Conservation (phyloP, 2,329 filamentous ascomycete genomes). For the Fusarium praegraminearum region DNA sequence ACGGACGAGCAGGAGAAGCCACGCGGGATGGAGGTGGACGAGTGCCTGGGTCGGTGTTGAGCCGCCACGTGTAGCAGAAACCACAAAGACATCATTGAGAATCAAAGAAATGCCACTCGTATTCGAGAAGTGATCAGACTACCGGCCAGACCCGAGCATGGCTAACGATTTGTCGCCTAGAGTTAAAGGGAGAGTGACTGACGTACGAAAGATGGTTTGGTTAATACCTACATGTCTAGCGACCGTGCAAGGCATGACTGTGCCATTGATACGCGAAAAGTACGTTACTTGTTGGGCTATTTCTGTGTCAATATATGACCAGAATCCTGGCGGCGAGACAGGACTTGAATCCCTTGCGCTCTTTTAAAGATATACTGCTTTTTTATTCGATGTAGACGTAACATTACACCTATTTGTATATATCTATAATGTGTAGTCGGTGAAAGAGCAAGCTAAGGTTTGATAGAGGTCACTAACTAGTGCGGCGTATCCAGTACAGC, state of each 20-base stretch:
- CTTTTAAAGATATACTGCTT: not conserved
- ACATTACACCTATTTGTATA: not conserved
- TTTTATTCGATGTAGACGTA: no score
- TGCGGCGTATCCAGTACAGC: slow-evolving; percentile 20
- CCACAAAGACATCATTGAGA: slow-evolving; percentile 46
- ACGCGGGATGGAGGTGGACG: slow-evolving; percentile 38
- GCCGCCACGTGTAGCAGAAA: slow-evolving; percentile 48
- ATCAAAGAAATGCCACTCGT: slow-evolving; percentile 47
- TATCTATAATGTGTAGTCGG: not conserved
- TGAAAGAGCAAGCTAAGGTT: slow-evolving; percentile 4
- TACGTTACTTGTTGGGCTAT: not conserved
- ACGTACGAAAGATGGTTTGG: not conserved
- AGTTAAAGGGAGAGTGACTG: slow-evolving; percentile 10
- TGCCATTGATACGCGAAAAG: not conserved
- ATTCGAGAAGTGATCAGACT: slow-evolving; percentile 5
- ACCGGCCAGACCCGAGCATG: not conserved
- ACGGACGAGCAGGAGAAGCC: slow-evolving; percentile 39
- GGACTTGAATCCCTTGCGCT: not conserved
- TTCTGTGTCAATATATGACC: not conserved
- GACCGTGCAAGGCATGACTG: not conserved
- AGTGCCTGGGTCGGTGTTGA: slow-evolving; percentile 42
- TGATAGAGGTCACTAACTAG: slow-evolving; percentile 13
- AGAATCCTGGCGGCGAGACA: not conserved
- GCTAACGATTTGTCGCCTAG: not conserved
- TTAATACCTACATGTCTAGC: not conserved